Conservation (phyloP, 2,329 filamentous ascomycete species). For the Lasiodiplodia citricola region DNA sequence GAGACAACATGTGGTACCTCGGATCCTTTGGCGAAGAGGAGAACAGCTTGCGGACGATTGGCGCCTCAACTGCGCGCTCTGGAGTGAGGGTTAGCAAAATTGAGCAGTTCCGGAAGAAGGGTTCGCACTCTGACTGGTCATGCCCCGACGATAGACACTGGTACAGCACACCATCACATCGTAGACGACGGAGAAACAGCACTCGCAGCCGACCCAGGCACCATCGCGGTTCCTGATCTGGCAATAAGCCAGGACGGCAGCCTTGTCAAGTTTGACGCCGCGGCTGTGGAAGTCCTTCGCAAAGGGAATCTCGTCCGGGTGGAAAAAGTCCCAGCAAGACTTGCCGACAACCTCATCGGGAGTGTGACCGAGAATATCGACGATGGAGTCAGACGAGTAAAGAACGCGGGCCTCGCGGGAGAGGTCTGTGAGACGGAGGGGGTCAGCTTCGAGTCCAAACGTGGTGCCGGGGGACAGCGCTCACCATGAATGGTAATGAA, state of each 20-base stretch:
- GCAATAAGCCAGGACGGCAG: constrained; percentile 81
- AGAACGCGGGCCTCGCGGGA: constrained; percentile 77
- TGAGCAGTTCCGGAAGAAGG: constrained; percentile 3
- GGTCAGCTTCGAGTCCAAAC: constrained; percentile 24
- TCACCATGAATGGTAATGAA: constrained; percentile 90
- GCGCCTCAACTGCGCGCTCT: constrained; percentile 80
- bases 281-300: constrained; percentile 75
- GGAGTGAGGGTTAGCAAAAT: constrained; percentile 30
- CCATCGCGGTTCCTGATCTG: constrained; percentile 71
- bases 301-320: constrained; percentile 78
- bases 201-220: constrained; percentile 80
- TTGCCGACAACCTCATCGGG: constrained; percentile 76
- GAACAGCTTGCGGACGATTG: constrained; percentile 78
- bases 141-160: constrained; percentile 73
- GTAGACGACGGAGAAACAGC: constrained; percentile 87
- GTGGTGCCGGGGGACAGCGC: constrained; percentile 6
- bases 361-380: constrained; percentile 80
- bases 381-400: constrained; percentile 82
- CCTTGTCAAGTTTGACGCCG: constrained; percentile 79
- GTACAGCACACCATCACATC: constrained; percentile 86
- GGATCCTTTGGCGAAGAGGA: constrained; percentile 82
- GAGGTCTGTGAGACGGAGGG: constrained; percentile 62
- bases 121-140: constrained; percentile 74
- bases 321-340: constrained; percentile 86
- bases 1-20: constrained; percentile 87